Evolutionary conservation across 1,284 basidiomycete species (phyloP).

Genomic region (Cryptococcus maquisensis): DNA sequence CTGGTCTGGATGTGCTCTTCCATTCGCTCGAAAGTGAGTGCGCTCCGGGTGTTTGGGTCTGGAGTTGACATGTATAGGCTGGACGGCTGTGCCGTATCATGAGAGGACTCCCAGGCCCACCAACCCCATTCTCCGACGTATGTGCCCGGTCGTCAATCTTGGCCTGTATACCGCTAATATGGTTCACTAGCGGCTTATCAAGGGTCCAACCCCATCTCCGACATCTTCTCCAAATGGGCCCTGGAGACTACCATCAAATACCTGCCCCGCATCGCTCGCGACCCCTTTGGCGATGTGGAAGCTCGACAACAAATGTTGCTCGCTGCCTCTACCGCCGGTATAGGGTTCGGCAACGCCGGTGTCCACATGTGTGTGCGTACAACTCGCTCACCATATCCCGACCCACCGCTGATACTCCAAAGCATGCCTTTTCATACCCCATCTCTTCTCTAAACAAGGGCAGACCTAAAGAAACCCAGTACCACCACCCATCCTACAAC

Average conservation of each 20-base stretch:
- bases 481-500: slow-evolving; percentile 68
- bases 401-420: neutral
- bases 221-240: slow-evolving; percentile 95
- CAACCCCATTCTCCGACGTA: slow-evolving; percentile 81
- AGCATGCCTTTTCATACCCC: slow-evolving; percentile 44
- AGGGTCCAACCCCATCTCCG: slow-evolving; percentile 91
- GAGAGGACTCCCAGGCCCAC: slow-evolving; percentile 82
- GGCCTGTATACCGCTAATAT: neutral
- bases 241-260: slow-evolving; percentile 84
- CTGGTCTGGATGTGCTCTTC: slow-evolving; percentile 90
- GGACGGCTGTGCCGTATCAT: slow-evolving; percentile 57
- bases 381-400: neutral
- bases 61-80: slow-evolving; percentile 19
- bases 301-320: slow-evolving; percentile 86
- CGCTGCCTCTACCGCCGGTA: slow-evolving; percentile 67
- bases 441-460: slow-evolving; percentile 94
- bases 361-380: slow-evolving; percentile 67
- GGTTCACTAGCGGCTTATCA: slow-evolving; percentile 65
- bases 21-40: slow-evolving; percentile 77
- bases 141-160: slow-evolving; percentile 4
- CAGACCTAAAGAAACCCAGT: slow-evolving; percentile 75
- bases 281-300: slow-evolving; percentile 68
- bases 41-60: neutral
- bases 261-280: slow-evolving; percentile 78
- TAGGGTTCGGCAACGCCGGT: slow-evolving; percentile 91